Conservation (phyloP, 1,284 basidiomycete species). For the Cryptococcus sp. region DNA sequence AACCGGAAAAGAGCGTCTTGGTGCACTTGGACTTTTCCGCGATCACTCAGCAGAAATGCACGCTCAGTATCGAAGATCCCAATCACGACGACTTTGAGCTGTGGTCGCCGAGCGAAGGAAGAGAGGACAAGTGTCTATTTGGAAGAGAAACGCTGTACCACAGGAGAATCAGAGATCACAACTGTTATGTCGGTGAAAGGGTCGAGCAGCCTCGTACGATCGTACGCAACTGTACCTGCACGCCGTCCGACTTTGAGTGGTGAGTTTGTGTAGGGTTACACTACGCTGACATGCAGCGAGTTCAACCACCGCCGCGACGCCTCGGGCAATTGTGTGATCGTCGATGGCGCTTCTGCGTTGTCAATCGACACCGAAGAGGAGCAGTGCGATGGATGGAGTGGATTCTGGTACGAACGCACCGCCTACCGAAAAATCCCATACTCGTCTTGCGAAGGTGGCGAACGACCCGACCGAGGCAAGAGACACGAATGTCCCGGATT, state of each 20-base stretch:
- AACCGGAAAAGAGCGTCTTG: constrained; percentile 62
- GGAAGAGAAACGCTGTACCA: constrained; percentile 86
- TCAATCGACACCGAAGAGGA: constrained; percentile 59
- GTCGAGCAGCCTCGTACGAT: constrained; percentile 60
- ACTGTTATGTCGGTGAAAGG: constrained; percentile 78
- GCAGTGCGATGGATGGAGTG: constrained; percentile 61
- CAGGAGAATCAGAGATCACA: constrained; percentile 73
- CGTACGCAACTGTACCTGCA: constrained; percentile 73
- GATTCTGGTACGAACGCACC: constrained; percentile 89
- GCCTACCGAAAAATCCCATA: constrained; percentile 84
- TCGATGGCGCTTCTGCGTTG: constrained; percentile 66
- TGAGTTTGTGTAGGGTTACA: constrained; percentile 49
- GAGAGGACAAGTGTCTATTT: constrained; percentile 77
- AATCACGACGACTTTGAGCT: constrained; percentile 87
- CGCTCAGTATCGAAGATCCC: constrained; percentile 68
- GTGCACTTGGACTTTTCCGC: constrained; percentile 88
- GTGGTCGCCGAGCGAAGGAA: constrained; percentile 86
- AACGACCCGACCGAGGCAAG: constrained; percentile 69
- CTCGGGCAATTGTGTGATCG: constrained; percentile 72
- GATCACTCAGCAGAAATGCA: constrained; percentile 71
- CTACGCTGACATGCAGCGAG: constrained; percentile 61
- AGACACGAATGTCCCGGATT: constrained; percentile 78
- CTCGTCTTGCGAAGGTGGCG: constrained; percentile 77
- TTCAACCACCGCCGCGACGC: constrained; percentile 79
- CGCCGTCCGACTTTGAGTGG: constrained; percentile 85